Evolutionary conservation across 2,329 filamentous ascomycete genomes (phyloP).

Genomic region (Xylaria digitata): DNA sequence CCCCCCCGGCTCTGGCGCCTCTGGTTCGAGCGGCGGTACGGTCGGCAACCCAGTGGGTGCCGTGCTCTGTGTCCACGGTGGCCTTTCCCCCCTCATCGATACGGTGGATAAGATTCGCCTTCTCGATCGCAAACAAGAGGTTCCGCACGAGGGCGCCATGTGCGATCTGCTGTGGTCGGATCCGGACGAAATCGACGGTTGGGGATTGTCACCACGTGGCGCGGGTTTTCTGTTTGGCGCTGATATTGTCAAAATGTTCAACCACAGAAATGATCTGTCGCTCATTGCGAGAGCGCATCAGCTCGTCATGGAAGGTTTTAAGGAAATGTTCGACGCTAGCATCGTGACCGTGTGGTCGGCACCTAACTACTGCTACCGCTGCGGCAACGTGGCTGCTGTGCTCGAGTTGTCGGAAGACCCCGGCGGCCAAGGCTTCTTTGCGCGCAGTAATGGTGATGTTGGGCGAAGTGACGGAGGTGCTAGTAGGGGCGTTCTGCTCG

Average conservation of each 20-base stretch:
- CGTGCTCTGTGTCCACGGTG: conserved; percentile 95
- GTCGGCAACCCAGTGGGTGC: conserved; percentile 79
- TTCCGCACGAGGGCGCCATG: conserved; percentile 98
- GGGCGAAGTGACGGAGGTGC: conserved; percentile 61
- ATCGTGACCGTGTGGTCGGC: conserved; percentile 99
- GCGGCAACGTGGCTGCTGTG: conserved; percentile 94
- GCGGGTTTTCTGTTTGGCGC: conserved; percentile 96
- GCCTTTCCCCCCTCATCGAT: conserved; percentile 89
- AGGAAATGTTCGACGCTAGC: conserved; percentile 96
- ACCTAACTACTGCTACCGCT: conserved; percentile 96
- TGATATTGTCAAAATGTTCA: conserved; percentile 96
- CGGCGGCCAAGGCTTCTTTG: conserved; percentile 76
- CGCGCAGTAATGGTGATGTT: conserved; percentile 77
- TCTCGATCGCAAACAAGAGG: conserved; percentile 96
- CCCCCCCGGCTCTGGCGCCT: conserved; percentile 82
- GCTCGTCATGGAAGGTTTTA: conserved; percentile 99
- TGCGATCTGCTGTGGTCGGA: conserved; percentile 98
- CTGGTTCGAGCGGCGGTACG: conserved; percentile 73
- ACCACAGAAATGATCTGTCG: conserved; percentile 90
- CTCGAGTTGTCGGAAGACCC: conserved; percentile 91
- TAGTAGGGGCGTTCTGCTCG: conserved; percentile 60
- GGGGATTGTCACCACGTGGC: conserved; percentile 92
- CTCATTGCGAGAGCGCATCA: conserved; percentile 95
- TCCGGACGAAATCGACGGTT: conserved; percentile 96
- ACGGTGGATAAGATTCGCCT: conserved; percentile 95